Evolutionary conservation across 148 eudicot genomes (phyloP).

Genomic region (Suaeda aralocaspica): DNA sequence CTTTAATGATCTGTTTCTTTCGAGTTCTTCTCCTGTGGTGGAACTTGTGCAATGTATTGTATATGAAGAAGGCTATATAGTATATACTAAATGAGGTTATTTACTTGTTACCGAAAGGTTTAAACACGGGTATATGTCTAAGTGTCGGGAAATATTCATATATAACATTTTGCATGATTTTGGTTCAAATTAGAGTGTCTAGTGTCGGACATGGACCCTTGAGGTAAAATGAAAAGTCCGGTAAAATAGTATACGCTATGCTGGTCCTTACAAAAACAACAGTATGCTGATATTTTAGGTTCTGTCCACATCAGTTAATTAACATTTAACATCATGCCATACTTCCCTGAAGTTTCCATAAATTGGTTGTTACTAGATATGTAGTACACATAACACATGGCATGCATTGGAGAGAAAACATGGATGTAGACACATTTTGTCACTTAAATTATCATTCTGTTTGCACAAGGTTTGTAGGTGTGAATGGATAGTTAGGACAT

Average conservation of each 20-base stretch:
- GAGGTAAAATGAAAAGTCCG: too few species aligned
- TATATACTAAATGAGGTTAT: constrained; percentile 2
- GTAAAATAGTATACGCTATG: too few species aligned
- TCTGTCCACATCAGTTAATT: background rate
- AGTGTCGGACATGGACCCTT: too few species aligned
- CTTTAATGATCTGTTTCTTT: too few species aligned
- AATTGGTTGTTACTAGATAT: background rate
- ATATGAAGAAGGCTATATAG: background rate
- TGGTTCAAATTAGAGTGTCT: too few species aligned
- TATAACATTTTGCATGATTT: too few species aligned
- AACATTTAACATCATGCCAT: background rate
- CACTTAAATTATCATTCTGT: background rate
- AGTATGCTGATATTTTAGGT: background rate
- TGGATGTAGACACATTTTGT: background rate
- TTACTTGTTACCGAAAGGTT: constrained; percentile 10
- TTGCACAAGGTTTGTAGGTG: too few species aligned
- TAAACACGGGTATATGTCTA: too few species aligned
- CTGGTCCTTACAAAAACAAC: background rate
- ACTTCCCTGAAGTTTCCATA: constrained; percentile 1
- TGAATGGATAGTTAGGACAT: background rate
- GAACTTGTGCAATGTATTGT: constrained; percentile 2
- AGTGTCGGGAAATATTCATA: too few species aligned
- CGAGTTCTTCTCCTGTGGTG: constrained; percentile 6
- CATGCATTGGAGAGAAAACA: background rate
- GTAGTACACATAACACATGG: background rate